phyloP scores from a whole-genome alignment of 176 grass and related monocot genomes.

The Paspalum notatum region DNA sequence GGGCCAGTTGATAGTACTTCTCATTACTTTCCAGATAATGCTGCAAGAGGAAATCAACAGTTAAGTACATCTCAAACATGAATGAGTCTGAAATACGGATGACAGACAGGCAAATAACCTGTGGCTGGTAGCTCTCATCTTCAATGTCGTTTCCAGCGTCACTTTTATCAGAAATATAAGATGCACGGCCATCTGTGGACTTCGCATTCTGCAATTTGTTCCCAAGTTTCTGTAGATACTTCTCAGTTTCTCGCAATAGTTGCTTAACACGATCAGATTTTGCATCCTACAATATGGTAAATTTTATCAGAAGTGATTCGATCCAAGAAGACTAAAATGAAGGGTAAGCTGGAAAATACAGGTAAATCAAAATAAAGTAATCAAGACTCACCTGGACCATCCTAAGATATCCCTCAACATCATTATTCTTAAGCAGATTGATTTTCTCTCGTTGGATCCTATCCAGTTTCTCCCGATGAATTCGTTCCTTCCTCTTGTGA shows the following conservation, averaged over 20 bases:
- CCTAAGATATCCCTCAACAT: slow-evolving; percentile 98
- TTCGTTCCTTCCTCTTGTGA: slow-evolving; percentile 96
- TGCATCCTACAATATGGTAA: slow-evolving; percentile 74
- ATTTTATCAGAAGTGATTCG: slow-evolving; percentile 26
- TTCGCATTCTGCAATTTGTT: slow-evolving; percentile 74
- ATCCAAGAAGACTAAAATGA: slow-evolving; percentile 32
- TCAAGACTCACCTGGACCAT: slow-evolving; percentile 80
- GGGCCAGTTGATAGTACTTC: slow-evolving; percentile 94
- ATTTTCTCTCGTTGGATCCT: slow-evolving; percentile 98
- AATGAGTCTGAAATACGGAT: slow-evolving; percentile 36
- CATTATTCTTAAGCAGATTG: slow-evolving; percentile 99
- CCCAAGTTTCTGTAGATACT: slow-evolving; percentile 95
- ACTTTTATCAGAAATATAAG: slow-evolving; percentile 64
- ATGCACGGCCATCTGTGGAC: slow-evolving; percentile 52
- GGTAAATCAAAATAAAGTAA: slow-evolving; percentile 36
- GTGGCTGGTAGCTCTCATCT: slow-evolving; percentile 95
- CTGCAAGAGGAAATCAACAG: slow-evolving; percentile 57
- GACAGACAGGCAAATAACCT: slow-evolving; percentile 48
- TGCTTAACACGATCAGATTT: slow-evolving; percentile 98
- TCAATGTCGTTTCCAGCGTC: slow-evolving; percentile 74
- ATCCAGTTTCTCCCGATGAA: slow-evolving; percentile 92
- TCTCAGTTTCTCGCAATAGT: slow-evolving; percentile 96
- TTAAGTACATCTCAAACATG: slow-evolving; percentile 39
- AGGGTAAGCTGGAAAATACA: slow-evolving; percentile 28
- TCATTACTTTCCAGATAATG: slow-evolving; percentile 99